A percentile compares a stretch with the other conserved stretches of the same genome.
These are phyloP conservation scores for Penicillium paneum DNA, from an alignment of 2,329 filamentous ascomycete genomes.

Conservation along the genomic window DNA sequence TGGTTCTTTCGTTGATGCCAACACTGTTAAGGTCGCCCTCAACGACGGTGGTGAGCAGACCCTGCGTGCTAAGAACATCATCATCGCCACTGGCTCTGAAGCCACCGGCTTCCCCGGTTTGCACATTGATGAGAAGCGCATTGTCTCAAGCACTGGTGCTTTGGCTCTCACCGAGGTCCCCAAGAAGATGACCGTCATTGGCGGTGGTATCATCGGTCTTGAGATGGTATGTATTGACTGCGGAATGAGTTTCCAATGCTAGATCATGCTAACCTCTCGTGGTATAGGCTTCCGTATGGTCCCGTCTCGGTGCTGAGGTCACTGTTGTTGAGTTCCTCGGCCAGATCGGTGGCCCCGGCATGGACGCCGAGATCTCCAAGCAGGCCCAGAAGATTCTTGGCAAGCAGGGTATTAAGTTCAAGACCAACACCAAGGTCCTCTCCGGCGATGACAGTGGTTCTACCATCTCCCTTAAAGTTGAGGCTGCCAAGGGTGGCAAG, in stretches of 20 bases:
- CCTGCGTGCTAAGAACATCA: slow-evolving; percentile 89
- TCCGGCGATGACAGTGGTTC: slow-evolving; percentile 77
- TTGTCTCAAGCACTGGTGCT: slow-evolving; percentile 93
- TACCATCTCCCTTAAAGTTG: slow-evolving; percentile 75
- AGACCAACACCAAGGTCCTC: slow-evolving; percentile 92
- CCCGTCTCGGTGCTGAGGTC: slow-evolving; percentile 85
- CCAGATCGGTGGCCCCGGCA: slow-evolving; percentile 95
- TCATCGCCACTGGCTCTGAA: slow-evolving; percentile 95
- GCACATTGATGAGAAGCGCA: slow-evolving; percentile 94
- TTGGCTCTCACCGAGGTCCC: slow-evolving; percentile 86
- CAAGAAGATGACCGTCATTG: slow-evolving; percentile 95
- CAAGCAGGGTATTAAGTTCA: slow-evolving; percentile 98
- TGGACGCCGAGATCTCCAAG: slow-evolving; percentile 94
- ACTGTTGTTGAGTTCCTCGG: slow-evolving; percentile 95
- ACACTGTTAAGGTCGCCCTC: slow-evolving; percentile 87
- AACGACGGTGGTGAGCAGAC: slow-evolving; percentile 87
- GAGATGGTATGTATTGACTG: slow-evolving; percentile 70
- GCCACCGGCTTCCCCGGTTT: slow-evolving; percentile 94
- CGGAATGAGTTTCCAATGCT: background rate
- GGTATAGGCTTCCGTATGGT: slow-evolving; percentile 80
- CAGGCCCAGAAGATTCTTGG: slow-evolving; percentile 83
- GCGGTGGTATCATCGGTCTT: slow-evolving; percentile 96
- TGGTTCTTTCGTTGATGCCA: slow-evolving; percentile 79
- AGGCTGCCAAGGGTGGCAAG: slow-evolving; percentile 95
- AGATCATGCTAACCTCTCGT: slow-evolving; percentile 6